phyloP scores from a whole-genome alignment of 495 filamentous ascomycete genomes.

The Hypoxylon fuscum region DNA sequence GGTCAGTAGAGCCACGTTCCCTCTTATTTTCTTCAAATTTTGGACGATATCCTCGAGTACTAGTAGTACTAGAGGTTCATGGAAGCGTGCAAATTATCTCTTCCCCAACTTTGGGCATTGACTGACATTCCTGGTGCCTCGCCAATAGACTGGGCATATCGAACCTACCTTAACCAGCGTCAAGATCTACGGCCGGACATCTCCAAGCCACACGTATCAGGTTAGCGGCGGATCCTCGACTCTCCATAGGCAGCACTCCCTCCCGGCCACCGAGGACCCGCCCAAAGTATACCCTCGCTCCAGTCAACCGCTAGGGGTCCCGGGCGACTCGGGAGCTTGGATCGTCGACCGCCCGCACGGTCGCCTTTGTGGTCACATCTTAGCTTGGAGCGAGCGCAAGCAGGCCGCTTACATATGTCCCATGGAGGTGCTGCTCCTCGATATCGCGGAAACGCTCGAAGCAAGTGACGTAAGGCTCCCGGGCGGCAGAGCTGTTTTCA shows the following conservation, averaged over 20 bases:
- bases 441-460: constrained; percentile 80
- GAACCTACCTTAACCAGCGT: constrained; percentile 78
- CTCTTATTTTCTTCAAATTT: no score
- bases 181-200: constrained; percentile 81
- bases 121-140: constrained; percentile 1
- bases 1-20: constrained; percentile 16
- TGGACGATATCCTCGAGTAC: no score
- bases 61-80: no score
- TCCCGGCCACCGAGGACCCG: constrained; percentile 31
- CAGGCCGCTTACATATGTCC: constrained; percentile 88
- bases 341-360: constrained; percentile 82
- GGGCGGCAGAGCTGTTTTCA: constrained; percentile 45
- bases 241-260: constrained; percentile 12
- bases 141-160: constrained; percentile 70
- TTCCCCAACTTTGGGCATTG: no score
- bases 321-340: constrained; percentile 94
- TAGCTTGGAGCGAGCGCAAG: constrained; percentile 82
- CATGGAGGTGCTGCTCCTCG: constrained; percentile 88
- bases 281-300: constrained; percentile 25
- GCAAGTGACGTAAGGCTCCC: constrained; percentile 65
- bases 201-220: constrained; percentile 83
- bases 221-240: constrained; percentile 65
- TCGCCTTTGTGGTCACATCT: constrained; percentile 86
- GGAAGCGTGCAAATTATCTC: no score
- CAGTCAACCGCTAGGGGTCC: constrained; percentile 63